Evolutionary conservation across 768 basidiomycete species (phyloP), one percentile per base, ranked within the genome.

Genomic region (Filobasidium wieringae): DNA sequence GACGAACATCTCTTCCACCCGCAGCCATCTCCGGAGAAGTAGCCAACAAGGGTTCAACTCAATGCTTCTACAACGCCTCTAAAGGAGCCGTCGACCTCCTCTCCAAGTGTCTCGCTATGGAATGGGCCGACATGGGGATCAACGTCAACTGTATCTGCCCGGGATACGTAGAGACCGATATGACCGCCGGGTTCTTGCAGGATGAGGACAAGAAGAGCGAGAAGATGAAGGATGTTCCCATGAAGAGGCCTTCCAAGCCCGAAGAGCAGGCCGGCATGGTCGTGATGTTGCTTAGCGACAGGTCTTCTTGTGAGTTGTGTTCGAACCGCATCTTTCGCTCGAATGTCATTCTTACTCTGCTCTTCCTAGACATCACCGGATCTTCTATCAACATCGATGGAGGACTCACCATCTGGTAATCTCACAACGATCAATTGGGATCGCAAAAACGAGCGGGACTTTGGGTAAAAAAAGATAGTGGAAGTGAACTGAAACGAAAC

Each of bases 1-100:
- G 12, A 29, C 27, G 15, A 40, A 9, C 17, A 1, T 7, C 30
- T 33, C 24, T n/a, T 1, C 31, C 24, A 26, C 8, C 27, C 26
- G 11, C 53, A 72, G 70, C 70, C 30, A 63, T 68, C 22, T 68
- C 67, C 17, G 65, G 63, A 0, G 55, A 49, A 8, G 60, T 72
- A 7, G 68, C 70, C 51, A 66, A 66, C 59, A 61, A 59, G 50
- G 66, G 62, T 12, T 43, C 57, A 7, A 51, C 55, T 2, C 66
- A 69, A 43, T 65, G 65, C 36, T 68, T 72, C 59, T 72, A 72
- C 59, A 69, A 69, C 57, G 58, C 68, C 2, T 64, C 66, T 32
- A 65, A 72, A 64, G 65, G 63, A 11, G 70, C 70, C 15, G 41
- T 69, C 19, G 65, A 59, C 19, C 60, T 53, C 36, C 64, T 72